Base-by-base conservation (phyloP, 129 eudicot species). In the Sambucus nigra region DNA sequence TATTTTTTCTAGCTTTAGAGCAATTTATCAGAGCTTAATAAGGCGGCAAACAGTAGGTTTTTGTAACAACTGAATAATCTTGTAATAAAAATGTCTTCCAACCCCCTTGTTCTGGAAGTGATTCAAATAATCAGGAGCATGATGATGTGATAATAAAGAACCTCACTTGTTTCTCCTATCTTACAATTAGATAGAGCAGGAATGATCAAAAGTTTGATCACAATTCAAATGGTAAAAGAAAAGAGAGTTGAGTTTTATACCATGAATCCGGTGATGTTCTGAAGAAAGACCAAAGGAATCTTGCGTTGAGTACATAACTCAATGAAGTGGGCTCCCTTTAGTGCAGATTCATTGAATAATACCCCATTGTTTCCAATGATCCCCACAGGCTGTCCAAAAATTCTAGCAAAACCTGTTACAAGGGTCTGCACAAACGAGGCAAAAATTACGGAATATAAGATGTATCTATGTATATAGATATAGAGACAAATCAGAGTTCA, bases 241-340 rank as follows among this genome's bases (percentile, higher is more conserved):
- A 47, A 20, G 17, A 49, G 28, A 55, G 24, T 41, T 57, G 38
- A 49, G 46, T 60, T 51, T 28, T 81, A 51, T 77, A 86, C 99
- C 99, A 92, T 92, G 58, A 92, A 92, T 70, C 99, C 99, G 61
- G 99, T 92, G 44, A 92, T 92, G 59, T 92, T 92, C 55, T 92
- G 99, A 45, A 92, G 99, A 61, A 85, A 92, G 61, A 92, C 59
- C 78, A 92, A 60, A 16, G 99, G 99, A 60, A 92, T 92, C 65
- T 82, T 82, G 12, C 95, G 89, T 65, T 92, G 99, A 65, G 84
- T 62, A 63, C 99, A 92, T 59, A 92, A 71, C 42, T 92, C 95
- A 49, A 92, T 86, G 58, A 92, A 92, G 60, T 92, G 99, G 25
- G 95, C 68, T 61, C 99, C 99, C 69, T 92, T 92, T 8, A 82